Base-by-base conservation (phyloP, 2,329 filamentous ascomycete genomes). In the Ceratocystis colombiana region DNA sequence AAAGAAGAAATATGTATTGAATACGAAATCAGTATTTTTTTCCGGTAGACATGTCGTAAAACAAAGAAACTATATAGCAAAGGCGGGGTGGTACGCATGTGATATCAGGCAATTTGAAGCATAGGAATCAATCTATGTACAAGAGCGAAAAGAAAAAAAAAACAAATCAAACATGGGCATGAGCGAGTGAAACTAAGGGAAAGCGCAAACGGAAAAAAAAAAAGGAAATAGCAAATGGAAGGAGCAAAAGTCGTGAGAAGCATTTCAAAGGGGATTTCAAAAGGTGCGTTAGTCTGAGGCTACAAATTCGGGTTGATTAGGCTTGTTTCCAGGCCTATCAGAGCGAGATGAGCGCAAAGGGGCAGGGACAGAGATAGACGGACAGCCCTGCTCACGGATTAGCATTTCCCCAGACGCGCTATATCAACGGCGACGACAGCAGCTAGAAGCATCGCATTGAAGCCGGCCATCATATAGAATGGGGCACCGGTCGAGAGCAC, bases 401-500 rank as follows among this genome's bases (percentile, higher is more conserved):
- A 50, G 10, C 1, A n/a, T 12, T 50, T 50, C 3, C n/a, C 7
- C 20, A 50, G n/a, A 1, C 74, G 74, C 4, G 75, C 75, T 2
- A 80, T 73, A 71, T 84, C 82, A 70, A 84, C 78, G 3, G 74
- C 74, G 64, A 85, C 68, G 67, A 78, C 82, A 17, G 79, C 81
- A 5, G 85, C 72, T 12, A 95, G 77, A 65, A 96, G 75, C 0
- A 90, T 69, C 0, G 77, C 88, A 73, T 97, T 97, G 74, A 97
- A 97, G 0, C 79, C 78, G 0, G 92, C 91, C 87, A 99, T 93
- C 80, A 97, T 87, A 73, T 91, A 96, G 74, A 99, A 97, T 0
- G 94, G 94, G 10, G 89, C 88, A 0, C 89, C 88, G 1, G 81
- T 81, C 0, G 86, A 87, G 64, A 86, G 78, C 22, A 76, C 80